Evolutionary conservation across 768 basidiomycete genomes (phyloP).

Genomic region (Kwoniella sp.): DNA sequence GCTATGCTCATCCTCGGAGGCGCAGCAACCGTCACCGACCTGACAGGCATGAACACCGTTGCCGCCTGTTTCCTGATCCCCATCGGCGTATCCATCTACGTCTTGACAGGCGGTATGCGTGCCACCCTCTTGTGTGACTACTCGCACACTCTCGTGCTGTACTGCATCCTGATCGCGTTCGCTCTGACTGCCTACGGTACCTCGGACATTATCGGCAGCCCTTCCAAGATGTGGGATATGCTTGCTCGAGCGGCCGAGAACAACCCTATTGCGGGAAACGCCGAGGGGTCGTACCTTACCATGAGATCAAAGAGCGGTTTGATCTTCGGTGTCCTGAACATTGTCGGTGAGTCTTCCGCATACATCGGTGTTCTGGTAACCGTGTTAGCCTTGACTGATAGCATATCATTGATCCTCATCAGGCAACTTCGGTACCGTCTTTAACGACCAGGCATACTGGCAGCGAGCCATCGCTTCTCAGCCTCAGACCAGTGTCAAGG

Average conservation of each 20-base stretch:
- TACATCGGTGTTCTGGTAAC: too few species aligned
- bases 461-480: constrained; percentile 86
- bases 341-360: constrained; percentile 64
- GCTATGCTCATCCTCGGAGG: constrained; percentile 58
- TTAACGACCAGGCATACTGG: constrained; percentile 72
- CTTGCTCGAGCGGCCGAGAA: constrained; percentile 64
- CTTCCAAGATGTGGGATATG: constrained; percentile 74
- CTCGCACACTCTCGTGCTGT: constrained; percentile 83
- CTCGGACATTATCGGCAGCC: constrained; percentile 71
- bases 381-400: neutral
- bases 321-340: constrained; percentile 82
- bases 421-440: constrained; percentile 57
- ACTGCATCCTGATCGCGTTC: constrained; percentile 76
- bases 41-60: constrained; percentile 88
- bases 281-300: constrained; percentile 79
- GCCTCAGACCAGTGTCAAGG: constrained; percentile 83
- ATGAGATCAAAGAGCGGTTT: constrained; percentile 76
- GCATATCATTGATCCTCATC: neutral
- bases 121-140: constrained; percentile 59
- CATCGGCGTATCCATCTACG: constrained; percentile 79
- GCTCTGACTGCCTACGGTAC: constrained; percentile 82
- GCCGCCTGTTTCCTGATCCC: constrained; percentile 86
- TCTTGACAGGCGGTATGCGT: constrained; percentile 56
- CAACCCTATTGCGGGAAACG: constrained; percentile 76
- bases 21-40: constrained; percentile 79